Conservation (phyloP, 768 basidiomycete species). For the Cyclocybe cylindracea region DNA sequence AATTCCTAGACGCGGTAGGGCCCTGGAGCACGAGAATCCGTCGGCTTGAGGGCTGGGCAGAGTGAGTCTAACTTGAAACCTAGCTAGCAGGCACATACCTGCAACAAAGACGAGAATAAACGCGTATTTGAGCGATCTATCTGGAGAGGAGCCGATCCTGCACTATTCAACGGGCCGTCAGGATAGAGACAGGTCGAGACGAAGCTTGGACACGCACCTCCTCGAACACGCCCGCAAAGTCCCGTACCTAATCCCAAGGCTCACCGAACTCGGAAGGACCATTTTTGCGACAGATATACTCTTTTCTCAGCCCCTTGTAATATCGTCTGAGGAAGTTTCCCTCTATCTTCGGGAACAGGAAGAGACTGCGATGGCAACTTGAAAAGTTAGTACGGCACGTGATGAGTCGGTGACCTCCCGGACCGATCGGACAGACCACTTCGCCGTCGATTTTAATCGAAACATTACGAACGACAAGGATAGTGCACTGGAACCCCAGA, state of each 20-base stretch:
- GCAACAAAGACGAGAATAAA: constrained; percentile 20
- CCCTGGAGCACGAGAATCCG: background rate
- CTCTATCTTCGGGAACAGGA: background rate
- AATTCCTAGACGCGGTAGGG: constrained; percentile 1
- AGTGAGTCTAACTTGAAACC: background rate
- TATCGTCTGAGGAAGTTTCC: background rate
- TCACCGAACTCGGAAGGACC: constrained; percentile 16
- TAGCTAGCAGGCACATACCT: constrained; percentile 11
- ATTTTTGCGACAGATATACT: constrained; percentile 6
- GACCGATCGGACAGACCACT: too few species aligned
- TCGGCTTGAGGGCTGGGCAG: background rate
- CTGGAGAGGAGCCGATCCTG: background rate
- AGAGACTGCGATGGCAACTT: too few species aligned
- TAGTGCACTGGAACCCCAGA: too few species aligned
- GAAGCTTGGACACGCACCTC: background rate
- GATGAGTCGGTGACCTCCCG: too few species aligned
- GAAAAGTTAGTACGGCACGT: too few species aligned
- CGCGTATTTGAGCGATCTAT: constrained; percentile 9
- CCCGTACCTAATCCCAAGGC: constrained; percentile 11
- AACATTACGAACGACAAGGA: too few species aligned
- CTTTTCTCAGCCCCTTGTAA: background rate
- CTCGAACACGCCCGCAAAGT: constrained; percentile 7
- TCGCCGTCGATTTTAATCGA: too few species aligned
- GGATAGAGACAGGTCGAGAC: background rate
- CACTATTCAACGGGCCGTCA: background rate